Evolutionary conservation across 2,329 filamentous ascomycete genomes (phyloP), one percentile per base, ranked within the genome.

Genomic region (Fusarium sp.): DNA sequence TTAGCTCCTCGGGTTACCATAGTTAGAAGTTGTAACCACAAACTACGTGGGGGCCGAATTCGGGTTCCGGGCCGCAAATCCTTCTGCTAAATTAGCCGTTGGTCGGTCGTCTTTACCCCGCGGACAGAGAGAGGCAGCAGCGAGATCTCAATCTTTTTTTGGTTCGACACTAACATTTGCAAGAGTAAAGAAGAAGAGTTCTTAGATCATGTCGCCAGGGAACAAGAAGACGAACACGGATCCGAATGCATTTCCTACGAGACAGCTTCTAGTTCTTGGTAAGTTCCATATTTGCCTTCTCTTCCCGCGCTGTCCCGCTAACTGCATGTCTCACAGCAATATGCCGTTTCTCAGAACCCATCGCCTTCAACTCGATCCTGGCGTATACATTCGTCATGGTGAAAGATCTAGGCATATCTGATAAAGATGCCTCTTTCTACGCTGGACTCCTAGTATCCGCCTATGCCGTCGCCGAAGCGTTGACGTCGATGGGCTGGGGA

Each of bases 351-450:
- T 93, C 93, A 64, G 95, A 98, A 81, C 95, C 98, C 85, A 97
- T 95, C 1, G 95, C 95, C 1, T 89, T 98, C 80, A 98, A 98
- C 82, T 97, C 94, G 18, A 97, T 98, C 77, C 92, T 92, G 35
- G 95, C 95, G 2, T 98, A 98, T 82, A 89, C 98, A 2, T 95
- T 95, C 1, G 90, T 94, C 78, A 97, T 98, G 95, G 91, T 94
- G 4, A 90, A 91, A 40, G 90, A 90, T 3, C 97, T 98, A 77
- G 92, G 93, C 69, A 91, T 97, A 27, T 87, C 91, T 50, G 84
- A 88, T 9, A 87, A 87, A 16, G 87, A 95, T 77, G 92, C 94
- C 38, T 94, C 95, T 2, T 82, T 97, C 47, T 97, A 96, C 79
- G 94, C 98, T 0, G 95, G 95, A 11, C 86, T 94, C 42, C 92